Evolutionary conservation across 2,329 filamentous ascomycete species (phyloP).

Genomic region (Trichophyton schoenleinii): DNA sequence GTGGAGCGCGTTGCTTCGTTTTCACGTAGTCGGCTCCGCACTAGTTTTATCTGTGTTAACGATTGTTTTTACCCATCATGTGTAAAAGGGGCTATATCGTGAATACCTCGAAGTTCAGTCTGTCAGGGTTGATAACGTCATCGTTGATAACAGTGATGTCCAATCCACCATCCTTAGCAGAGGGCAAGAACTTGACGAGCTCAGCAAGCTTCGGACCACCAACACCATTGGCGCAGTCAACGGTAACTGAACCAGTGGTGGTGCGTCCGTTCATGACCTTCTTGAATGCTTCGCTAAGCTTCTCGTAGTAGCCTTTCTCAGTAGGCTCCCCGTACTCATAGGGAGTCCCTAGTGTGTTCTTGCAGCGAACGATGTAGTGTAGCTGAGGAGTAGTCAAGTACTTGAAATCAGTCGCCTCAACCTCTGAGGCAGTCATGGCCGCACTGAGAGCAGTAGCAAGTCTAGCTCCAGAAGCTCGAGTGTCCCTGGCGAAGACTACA

Average conservation of each 20-base stretch:
- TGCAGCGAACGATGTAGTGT: constrained; percentile 87
- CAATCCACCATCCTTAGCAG: constrained; percentile 53
- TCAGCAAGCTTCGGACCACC: constrained; percentile 83
- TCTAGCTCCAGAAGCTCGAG: constrained; percentile 76
- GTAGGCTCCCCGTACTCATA: constrained; percentile 80
- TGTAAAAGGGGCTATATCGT: background rate
- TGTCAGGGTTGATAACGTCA: constrained; percentile 78
- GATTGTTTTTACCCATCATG: constrained; percentile 12
- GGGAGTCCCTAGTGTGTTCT: constrained; percentile 81
- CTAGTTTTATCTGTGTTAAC: constrained; percentile 30
- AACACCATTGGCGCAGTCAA: constrained; percentile 95
- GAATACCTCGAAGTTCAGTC: constrained; percentile 70
- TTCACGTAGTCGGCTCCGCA: constrained; percentile 97
- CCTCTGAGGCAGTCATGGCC: constrained; percentile 62
- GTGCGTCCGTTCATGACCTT: constrained; percentile 67
- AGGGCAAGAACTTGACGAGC: constrained; percentile 68
- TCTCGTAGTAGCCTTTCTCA: constrained; percentile 89
- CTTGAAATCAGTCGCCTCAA: constrained; percentile 72
- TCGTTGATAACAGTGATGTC: constrained; percentile 86
- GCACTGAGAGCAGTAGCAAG: constrained; percentile 68
- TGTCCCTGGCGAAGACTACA: constrained; percentile 85
- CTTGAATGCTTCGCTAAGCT: constrained; percentile 73
- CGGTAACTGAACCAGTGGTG: constrained; percentile 59
- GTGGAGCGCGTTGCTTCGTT: constrained; percentile 84
- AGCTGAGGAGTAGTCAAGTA: constrained; percentile 93